Conservation (phyloP, 139 green algal genomes). For the Coccomyxa sp. region DNA sequence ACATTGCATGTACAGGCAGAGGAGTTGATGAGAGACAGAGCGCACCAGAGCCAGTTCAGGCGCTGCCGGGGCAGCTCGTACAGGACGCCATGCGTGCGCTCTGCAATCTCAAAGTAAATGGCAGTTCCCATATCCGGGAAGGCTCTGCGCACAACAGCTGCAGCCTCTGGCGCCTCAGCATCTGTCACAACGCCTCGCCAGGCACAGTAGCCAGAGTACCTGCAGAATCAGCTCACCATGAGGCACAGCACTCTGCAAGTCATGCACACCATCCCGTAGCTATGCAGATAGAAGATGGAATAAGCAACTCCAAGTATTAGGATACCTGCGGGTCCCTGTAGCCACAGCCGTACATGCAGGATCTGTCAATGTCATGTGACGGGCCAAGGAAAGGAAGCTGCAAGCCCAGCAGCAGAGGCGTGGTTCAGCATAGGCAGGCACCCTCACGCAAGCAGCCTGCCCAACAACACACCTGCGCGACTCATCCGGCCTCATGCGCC, state of each 20-base stretch:
- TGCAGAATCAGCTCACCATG: slow-evolving; percentile 8
- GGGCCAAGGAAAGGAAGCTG: not conserved
- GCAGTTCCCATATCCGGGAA: slow-evolving; percentile 5
- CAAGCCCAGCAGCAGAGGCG: not conserved
- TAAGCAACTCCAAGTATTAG: not conserved
- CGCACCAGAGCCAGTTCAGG: slow-evolving; percentile 26
- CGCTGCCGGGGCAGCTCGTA: slow-evolving; percentile 18
- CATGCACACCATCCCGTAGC: no score
- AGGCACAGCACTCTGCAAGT: not conserved
- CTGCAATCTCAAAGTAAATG: slow-evolving; percentile 18
- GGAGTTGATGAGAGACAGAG: not conserved
- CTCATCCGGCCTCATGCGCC: slow-evolving; percentile 1
- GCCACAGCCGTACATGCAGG: no score
- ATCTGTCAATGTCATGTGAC: no score
- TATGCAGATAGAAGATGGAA: no score
- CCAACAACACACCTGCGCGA: slow-evolving; percentile 10
- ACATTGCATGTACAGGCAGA: no score
- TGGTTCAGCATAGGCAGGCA: not conserved
- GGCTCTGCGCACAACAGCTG: not conserved
- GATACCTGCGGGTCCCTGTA: no score
- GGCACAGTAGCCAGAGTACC: slow-evolving; percentile 24
- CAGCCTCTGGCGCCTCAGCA: slow-evolving; percentile 1
- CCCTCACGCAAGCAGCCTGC: not conserved
- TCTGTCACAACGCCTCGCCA: slow-evolving; percentile 21
- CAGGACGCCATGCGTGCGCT: slow-evolving; percentile 9